A percentile compares a stretch with the other conserved stretches of the same genome.
These are phyloP conservation scores for Neckera pumila DNA, from an alignment of 225 moss, liverwort and hornwort species.

Conservation along the genomic window DNA sequence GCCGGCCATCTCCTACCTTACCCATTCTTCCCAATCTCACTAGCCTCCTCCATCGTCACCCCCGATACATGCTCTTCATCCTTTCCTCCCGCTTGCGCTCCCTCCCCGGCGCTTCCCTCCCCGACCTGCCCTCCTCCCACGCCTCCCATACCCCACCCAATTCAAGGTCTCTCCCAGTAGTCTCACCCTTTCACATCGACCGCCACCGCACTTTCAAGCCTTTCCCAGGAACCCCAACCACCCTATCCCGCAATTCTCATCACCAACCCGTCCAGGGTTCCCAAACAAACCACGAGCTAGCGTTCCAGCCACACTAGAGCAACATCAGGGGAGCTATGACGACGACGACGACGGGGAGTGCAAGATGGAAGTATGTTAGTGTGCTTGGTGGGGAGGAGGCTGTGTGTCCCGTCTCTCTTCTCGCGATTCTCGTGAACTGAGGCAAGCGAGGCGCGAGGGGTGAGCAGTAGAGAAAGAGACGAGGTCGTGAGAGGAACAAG, in stretches of 20 bases:
- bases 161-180: background rate
- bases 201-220: background rate
- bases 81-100: background rate
- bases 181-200: background rate
- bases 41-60: background rate
- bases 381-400: background rate
- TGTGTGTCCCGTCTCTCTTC: background rate
- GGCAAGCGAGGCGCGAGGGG: background rate
- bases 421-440: slow-evolving; percentile 17
- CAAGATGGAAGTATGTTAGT: background rate
- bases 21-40: slow-evolving; percentile 21
- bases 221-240: background rate
- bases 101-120: slow-evolving; percentile 3
- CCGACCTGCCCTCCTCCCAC: slow-evolving; percentile 20
- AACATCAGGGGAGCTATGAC: background rate
- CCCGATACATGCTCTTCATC: background rate
- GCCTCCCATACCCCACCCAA: slow-evolving; percentile 17
- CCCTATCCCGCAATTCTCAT: slow-evolving; percentile 4
- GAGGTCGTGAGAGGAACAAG: background rate
- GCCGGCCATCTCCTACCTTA: slow-evolving; percentile 12
- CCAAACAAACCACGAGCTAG: background rate
- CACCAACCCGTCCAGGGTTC: background rate
- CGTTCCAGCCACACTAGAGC: background rate
- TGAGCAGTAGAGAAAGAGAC: background rate
- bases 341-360: background rate